Base-by-base conservation (phyloP, 2,329 filamentous ascomycete species). In the Fusarium sp. region DNA sequence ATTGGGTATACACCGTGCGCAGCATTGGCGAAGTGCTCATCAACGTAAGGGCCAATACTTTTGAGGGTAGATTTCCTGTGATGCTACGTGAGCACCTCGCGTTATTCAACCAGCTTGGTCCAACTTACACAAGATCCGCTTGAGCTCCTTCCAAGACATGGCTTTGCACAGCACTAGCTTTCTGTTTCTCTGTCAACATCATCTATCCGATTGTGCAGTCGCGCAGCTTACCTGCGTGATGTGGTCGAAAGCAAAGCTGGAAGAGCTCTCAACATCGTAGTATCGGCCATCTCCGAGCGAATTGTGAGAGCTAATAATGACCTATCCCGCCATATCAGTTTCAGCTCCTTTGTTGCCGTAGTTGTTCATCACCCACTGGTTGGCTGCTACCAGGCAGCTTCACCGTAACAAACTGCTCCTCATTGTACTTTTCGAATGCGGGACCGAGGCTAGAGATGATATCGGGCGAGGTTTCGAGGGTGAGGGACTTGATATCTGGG, bases 371-470 rank as follows among this genome's bases (percentile, higher is more conserved):
- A 75, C 80, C 50, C 61, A 84, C 83, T 59, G 79, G 77, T 80
- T 94, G 90, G 81, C 90, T 95, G 79, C 92, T 90, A 33, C 94
- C 94, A 0, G 95, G 95, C 60, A 99, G 89, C 86, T 97, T 97
- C 69, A 93, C 91, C 18, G 94, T 94, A 52, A 90, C 84, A 81
- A 98, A 92, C 82, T 99, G 96, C 82, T 95, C 92, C 83, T 99
- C 95, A 77, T 98, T 98, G 88, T 99, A 98, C 82, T 92, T 94
- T 83, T 95, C 87, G 80, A 97, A 97, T 1, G 96, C 94, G 1
- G 94, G 93, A 10, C 87, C 88, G 57, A 98, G 91, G 71, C 92
- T 90, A 66, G 89, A 84, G 60, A 95, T 84, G 68, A 96, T 85
- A 60, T 87, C 84, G 40, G 90, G 88, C 44, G 90, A 89, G 74